Evolutionary conservation across 345 rosid genomes (phyloP).

Genomic region (Limnanthes douglasii): DNA sequence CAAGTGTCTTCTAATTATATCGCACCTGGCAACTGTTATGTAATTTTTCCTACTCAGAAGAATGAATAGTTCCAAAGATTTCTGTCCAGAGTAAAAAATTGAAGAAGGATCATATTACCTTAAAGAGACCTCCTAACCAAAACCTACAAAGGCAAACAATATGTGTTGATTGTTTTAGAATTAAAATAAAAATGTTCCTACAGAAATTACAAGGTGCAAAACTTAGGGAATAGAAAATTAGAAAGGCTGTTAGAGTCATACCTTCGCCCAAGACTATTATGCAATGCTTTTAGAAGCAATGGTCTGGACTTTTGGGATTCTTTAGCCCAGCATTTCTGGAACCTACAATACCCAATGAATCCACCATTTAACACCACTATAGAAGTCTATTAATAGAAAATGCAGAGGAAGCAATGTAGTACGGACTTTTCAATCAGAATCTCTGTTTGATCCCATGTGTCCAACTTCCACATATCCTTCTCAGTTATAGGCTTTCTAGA

Average conservation of each 20-base stretch:
- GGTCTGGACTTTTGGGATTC: conserved; percentile 68
- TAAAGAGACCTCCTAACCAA: conserved; percentile 99
- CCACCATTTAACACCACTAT: conserved; percentile 4
- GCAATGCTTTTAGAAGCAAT: conserved; percentile 82
- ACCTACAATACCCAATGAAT: conserved; percentile 29
- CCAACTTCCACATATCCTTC: conserved; percentile 91
- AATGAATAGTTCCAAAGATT: conserved; percentile 9
- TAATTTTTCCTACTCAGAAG: no score
- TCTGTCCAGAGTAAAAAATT: neutral
- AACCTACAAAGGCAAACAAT: conserved; percentile 81
- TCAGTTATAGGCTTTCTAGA: conserved; percentile 81
- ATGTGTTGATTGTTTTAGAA: conserved; percentile 8
- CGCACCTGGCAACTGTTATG: no score
- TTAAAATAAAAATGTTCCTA: conserved; percentile 2
- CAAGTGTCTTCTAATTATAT: no score
- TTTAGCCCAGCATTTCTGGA: conserved; percentile 75
- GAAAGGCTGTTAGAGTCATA: conserved; percentile 13
- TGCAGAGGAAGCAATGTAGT: conserved; percentile 5
- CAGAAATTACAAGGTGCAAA: no score
- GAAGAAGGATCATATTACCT: conserved; percentile 34
- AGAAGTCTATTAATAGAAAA: conserved; percentile 7
- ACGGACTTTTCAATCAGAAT: conserved; percentile 51
- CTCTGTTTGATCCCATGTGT: conserved; percentile 86
- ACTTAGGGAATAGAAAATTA: no score
- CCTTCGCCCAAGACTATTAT: conserved; percentile 88